These are phyloP conservation scores for Backusella luteola DNA, from an alignment of 192 early-diverging fungal genomes.

Conservation along the genomic window DNA sequence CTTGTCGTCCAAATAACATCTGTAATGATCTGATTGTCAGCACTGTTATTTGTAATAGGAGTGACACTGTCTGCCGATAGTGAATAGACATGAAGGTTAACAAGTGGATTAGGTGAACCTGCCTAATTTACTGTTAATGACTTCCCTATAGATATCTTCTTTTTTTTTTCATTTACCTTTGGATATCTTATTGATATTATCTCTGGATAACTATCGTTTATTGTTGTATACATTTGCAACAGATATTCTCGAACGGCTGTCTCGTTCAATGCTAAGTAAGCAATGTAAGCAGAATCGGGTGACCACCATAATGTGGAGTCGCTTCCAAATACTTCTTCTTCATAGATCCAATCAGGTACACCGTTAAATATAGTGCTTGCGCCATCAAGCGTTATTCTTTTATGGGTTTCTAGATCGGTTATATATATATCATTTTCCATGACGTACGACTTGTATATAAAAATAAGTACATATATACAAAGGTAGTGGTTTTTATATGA, in stretches of 20 bases:
- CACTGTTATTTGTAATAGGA: conserved; percentile 40
- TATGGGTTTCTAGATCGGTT: conserved; percentile 63
- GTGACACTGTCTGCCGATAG: background rate
- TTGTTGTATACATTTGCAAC: conserved; percentile 68
- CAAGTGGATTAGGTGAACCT: conserved; percentile 80
- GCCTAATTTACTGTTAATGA: conserved; percentile 39
- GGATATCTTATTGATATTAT: conserved; percentile 84
- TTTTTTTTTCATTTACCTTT: conserved; percentile 40
- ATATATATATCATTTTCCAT: conserved; percentile 86
- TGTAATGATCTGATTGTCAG: conserved; percentile 74
- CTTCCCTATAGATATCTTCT: background rate
- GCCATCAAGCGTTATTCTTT: conserved; percentile 83
- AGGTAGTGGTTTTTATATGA: conserved; percentile 42
- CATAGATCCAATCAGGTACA: conserved; percentile 96
- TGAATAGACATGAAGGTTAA: conserved; percentile 65
- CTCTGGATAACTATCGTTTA: conserved; percentile 61
- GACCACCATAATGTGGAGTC: conserved; percentile 85
- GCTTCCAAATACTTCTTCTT: conserved; percentile 77
- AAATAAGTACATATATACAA: background rate
- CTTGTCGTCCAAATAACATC: conserved; percentile 81
- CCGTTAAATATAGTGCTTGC: conserved; percentile 82
- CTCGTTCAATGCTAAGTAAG: conserved; percentile 87
- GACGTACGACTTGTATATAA: conserved; percentile 60
- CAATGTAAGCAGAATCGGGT: conserved; percentile 69
- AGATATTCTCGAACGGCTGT: conserved; percentile 73